These are phyloP conservation scores for Paraphysoderma sedebokerense DNA, from an alignment of 371 early-diverging fungal species.

Conservation along the genomic window DNA sequence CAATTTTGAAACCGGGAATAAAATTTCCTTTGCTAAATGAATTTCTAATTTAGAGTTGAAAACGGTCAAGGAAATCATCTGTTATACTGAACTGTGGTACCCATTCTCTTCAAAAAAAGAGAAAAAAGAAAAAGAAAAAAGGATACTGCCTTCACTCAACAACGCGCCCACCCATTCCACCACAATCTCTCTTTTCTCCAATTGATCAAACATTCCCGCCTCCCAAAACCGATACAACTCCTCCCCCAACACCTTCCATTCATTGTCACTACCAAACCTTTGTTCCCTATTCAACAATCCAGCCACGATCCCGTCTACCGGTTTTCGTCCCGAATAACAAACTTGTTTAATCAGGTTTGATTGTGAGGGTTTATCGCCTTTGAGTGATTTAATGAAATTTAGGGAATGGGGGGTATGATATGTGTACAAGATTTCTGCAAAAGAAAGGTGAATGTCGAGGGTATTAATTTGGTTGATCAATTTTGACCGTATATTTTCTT, in stretches of 20 bases:
- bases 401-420: too few species aligned
- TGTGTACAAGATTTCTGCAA: constrained; percentile 42
- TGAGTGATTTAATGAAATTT: too few species aligned
- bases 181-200: constrained; percentile 35
- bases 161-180: constrained; percentile 46
- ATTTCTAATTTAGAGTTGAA: constrained; percentile 37
- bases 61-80: too few species aligned
- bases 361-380: too few species aligned
- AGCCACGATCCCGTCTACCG: too few species aligned
- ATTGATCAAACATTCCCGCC: too few species aligned
- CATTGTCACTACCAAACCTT: constrained; percentile 41
- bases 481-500: too few species aligned
- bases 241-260: constrained; percentile 46
- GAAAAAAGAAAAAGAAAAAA: constrained; percentile 1
- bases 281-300: constrained; percentile 32
- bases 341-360: too few species aligned
- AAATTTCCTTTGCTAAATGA: constrained; percentile 37
- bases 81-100: too few species aligned
- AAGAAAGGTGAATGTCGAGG: constrained; percentile 40
- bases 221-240: constrained; percentile 41
- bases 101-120: too few species aligned
- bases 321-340: too few species aligned
- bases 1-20: constrained; percentile 25
- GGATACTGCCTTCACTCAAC: constrained; percentile 49
- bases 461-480: too few species aligned